Evolutionary conservation across 2,329 filamentous ascomycete species (phyloP).

Genomic region (Neopestalotiopsis rosae): DNA sequence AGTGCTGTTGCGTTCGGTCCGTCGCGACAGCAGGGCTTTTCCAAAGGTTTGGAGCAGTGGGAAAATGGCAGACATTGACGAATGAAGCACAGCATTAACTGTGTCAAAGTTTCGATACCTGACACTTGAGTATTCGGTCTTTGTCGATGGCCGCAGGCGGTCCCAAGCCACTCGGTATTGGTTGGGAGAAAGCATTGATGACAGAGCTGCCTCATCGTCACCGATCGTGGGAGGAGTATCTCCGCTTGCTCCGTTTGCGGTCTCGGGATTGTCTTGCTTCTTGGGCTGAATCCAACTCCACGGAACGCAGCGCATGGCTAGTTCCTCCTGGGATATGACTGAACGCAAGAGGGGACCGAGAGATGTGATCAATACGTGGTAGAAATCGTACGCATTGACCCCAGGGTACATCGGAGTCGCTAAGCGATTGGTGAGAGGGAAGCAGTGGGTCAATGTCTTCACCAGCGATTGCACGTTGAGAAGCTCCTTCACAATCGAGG

Average conservation of each 20-base stretch:
- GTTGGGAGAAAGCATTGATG: slow-evolving; percentile 31
- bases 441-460: slow-evolving; percentile 76
- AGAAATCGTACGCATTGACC: slow-evolving; percentile 86
- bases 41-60: slow-evolving; percentile 87
- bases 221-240: slow-evolving; percentile 23
- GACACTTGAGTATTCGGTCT: slow-evolving; percentile 36
- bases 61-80: slow-evolving; percentile 79
- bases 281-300: slow-evolving; percentile 61
- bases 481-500: slow-evolving; percentile 77
- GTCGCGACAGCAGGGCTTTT: slow-evolving; percentile 77
- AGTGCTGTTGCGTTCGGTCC: slow-evolving; percentile 42
- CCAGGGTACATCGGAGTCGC: slow-evolving; percentile 70
- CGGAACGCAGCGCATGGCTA: slow-evolving; percentile 76
- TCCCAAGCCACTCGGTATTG: slow-evolving; percentile 30
- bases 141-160: slow-evolving; percentile 27
- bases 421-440: slow-evolving; percentile 71
- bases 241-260: slow-evolving; percentile 19
- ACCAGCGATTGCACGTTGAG: slow-evolving; percentile 78
- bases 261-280: slow-evolving; percentile 26
- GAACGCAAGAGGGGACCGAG: slow-evolving; percentile 80
- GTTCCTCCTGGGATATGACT: slow-evolving; percentile 84
- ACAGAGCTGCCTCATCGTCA: slow-evolving; percentile 33
- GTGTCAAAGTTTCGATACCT: slow-evolving; percentile 77
- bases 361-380: slow-evolving; percentile 73
- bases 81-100: slow-evolving; percentile 77